phyloP scores from a whole-genome alignment of 2,329 filamentous ascomycete genomes.

The Fragosphaeria purpurea region DNA sequence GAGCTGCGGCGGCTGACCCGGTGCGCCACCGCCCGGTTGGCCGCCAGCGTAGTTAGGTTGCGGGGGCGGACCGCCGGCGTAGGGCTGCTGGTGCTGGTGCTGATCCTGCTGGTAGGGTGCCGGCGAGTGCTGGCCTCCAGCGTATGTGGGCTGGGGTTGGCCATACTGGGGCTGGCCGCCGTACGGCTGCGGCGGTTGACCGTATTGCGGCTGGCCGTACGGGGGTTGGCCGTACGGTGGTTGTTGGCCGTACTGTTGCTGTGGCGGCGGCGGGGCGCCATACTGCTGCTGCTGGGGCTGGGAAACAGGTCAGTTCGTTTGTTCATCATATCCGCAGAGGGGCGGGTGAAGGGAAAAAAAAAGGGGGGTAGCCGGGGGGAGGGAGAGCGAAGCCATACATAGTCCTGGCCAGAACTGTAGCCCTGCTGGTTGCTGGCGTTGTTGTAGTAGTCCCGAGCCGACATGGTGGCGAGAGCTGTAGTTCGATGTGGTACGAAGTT shows the following conservation, averaged over 20 bases:
- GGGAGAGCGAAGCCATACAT: neutral
- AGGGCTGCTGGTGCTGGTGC: constrained; percentile 1
- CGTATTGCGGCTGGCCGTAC: constrained; percentile 13
- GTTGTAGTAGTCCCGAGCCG: constrained; percentile 16
- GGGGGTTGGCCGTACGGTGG: constrained; percentile 12
- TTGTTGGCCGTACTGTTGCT: constrained; percentile 3
- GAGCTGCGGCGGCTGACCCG: constrained; percentile 13
- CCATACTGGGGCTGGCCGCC: constrained; percentile 6
- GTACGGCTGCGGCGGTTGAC: constrained; percentile 11
- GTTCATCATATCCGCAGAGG: neutral
- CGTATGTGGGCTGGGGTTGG: constrained; percentile 24
- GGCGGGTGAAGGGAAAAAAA: neutral
- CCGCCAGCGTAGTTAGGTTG: constrained; percentile 8
- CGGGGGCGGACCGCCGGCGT: constrained; percentile 10
- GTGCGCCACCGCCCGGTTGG: constrained; percentile 4
- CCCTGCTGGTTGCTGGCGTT: constrained; percentile 10
- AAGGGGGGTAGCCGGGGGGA: neutral
- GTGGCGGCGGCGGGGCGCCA: neutral
- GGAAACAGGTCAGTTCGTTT: neutral
- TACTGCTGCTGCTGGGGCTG: neutral
- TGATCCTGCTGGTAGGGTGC: constrained; percentile 16
- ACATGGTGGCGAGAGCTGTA: constrained; percentile 8
- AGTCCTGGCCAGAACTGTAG: constrained; percentile 9
- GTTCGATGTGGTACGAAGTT: too few species aligned
- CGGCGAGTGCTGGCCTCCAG: constrained; percentile 11